A percentile compares a stretch with the other conserved stretches of the same genome.
Conservation (phyloP, 2,329 filamentous ascomycete species). For the Camillea tinctor region DNA sequence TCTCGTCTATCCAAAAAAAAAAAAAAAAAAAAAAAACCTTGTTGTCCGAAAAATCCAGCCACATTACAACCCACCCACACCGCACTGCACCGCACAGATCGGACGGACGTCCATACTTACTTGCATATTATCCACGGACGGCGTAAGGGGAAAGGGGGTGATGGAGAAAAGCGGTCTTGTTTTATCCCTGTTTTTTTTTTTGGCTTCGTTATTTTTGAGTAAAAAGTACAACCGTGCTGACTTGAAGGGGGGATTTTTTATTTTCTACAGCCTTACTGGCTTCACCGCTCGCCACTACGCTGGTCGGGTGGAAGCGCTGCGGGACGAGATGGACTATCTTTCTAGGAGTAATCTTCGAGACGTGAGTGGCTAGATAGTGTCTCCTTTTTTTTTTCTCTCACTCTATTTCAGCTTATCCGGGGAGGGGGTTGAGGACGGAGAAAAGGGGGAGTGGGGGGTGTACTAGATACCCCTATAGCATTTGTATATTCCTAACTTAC, state of each 20-base stretch:
- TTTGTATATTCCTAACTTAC: too few relatives aligned
- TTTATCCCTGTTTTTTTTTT: neutral
- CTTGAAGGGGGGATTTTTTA: conserved; percentile 23
- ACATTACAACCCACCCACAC: neutral
- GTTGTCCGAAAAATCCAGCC: neutral
- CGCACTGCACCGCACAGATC: neutral
- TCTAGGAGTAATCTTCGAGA: conserved; percentile 63
- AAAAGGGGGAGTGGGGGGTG: too few relatives aligned
- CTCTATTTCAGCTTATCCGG: neutral
- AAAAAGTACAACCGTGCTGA: neutral
- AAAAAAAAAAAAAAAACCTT: too few relatives aligned
- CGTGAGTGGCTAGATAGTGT: conserved; percentile 32
- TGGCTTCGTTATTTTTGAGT: neutral
- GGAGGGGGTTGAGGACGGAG: too few relatives aligned
- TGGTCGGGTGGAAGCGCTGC: conserved; percentile 51
- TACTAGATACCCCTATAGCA: too few relatives aligned
- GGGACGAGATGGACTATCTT: conserved; percentile 65
- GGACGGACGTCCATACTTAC: neutral
- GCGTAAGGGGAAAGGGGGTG: neutral
- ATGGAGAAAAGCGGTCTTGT: too few relatives aligned
- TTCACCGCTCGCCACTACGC: conserved; percentile 64
- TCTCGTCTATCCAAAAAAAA: too few relatives aligned
- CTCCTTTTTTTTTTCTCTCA: neutral
- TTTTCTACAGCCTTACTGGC: conserved; percentile 56
- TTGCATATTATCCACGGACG: neutral